Evolutionary conservation across 129 eudicot genomes (phyloP), one percentile per base, ranked within the genome.

Genomic region (Flaveria linearis): DNA sequence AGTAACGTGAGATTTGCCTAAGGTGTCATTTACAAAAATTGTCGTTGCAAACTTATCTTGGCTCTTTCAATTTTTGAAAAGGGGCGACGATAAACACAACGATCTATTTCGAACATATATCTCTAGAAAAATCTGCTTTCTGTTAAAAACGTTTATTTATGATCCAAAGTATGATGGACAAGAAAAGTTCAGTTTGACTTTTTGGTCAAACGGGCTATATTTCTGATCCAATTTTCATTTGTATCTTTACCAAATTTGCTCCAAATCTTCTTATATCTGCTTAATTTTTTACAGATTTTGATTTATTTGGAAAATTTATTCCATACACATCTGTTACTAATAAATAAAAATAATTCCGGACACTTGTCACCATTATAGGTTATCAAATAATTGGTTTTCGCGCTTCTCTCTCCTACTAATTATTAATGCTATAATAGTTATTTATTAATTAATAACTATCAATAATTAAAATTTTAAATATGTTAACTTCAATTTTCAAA

Each of bases 281-380:
- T 18, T 51, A 45, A 22, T 46, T 2, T 17, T 33, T 18, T 42
- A n/a, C 26, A n/a, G 16, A 0, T 1, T 53, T 43, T 22, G 10
- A 33, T 33, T 45, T 71, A 71, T 30, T 9, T 78, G 18, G 36
- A 55, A 47, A 78, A 51, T 60, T 76, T 71, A 14, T 62, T 17
- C 15, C 8, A 33, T 25, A 10, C 15, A 17, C 28, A 20, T 20
- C 22, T 20, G 0, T 20, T 20, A 20, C 22, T 20, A 20, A 20
- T 20, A 20, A 20, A 20, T 20, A 20, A 20, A 20, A 20, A 20
- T 20, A 0, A 20, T 20, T 20, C 0, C 22, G 22, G 22, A 20
- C 22, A 20, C 22, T 20, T 20, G 22, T 20, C 22, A 20, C 22
- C 22, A 20, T 20, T 20, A 20, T 20, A 20, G 22, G 22, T 20